Evolutionary conservation across 108 stramenopile genomes (phyloP), one percentile per base, ranked within the genome.

Genomic region (Nannochloropsis oceanica): DNA sequence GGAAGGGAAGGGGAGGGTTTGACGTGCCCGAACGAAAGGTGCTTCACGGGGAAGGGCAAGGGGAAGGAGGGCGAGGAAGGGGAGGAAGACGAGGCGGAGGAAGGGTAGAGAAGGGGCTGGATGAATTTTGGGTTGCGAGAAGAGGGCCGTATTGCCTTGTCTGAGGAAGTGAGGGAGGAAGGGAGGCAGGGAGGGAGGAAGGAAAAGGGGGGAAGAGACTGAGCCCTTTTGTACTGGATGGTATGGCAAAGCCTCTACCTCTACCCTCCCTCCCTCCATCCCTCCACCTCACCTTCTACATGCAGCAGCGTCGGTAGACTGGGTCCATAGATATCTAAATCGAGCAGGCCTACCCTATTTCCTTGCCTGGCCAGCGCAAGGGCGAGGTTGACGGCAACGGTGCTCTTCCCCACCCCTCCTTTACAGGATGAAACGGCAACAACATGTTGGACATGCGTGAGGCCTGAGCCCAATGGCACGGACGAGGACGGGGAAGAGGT

Each of bases 381-480:
- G 24, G 99, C 99, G 18, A 99, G 93, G 87, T 99, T 98, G 42
- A 95, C 93, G 11, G 97, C 96, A 25, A 99, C 93, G 12, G 99
- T 99, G 43, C 95, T 95, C 86, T 99, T 99, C 46, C 99, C 99
- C 12, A 99, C 99, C 11, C 99, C 99, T 27, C 99, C 99, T 90
- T 91, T 93, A 89, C 88, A 91, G 83, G 80, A 91, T 27, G 90
- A 86, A 9, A 90, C 90, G 84, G 86, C 89, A 20, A 92, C 81
- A 18, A 92, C 81, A 26, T 88, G 81, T 80, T 85, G 27, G 25
- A 89, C 89, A 18, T 34, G 81, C 42, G 43, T 82, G 11, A 89
- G 81, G 42, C 87, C 87, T 14, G 88, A 73, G 59, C 59, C 59
- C 59, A 73, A 73, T 18, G 59, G 59, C 22, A n/a, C 59, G n/a